Conservation (phyloP, 2,329 filamentous ascomycete genomes). For the Colletotrichum nymphaeae region DNA sequence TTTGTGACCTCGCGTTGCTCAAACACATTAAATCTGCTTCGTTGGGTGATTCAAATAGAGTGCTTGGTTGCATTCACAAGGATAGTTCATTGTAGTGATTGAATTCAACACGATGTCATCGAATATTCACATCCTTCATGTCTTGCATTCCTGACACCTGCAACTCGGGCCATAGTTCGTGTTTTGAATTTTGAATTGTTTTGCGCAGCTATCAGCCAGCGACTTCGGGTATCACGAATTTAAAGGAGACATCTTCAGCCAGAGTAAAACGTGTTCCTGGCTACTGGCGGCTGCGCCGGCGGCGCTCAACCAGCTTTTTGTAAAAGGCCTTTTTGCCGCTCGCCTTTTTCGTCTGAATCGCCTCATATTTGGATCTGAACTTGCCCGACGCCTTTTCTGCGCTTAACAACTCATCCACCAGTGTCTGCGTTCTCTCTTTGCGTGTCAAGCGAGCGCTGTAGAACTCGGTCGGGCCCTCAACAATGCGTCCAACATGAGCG, state of each 20-base stretch:
- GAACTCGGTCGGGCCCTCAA: constrained; percentile 90
- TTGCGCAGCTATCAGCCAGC: neutral
- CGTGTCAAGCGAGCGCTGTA: constrained; percentile 84
- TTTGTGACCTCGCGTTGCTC: neutral
- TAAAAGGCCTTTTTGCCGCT: constrained; percentile 93
- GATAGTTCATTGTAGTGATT: neutral
- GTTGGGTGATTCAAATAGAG: neutral
- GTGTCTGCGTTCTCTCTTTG: constrained; percentile 87
- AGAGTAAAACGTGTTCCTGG: neutral
- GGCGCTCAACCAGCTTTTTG: constrained; percentile 74
- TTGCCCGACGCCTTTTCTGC: constrained; percentile 73
- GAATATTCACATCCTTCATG: neutral
- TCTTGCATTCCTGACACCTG: neutral
- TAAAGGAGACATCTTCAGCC: neutral
- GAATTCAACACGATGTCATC: neutral
- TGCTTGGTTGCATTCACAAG: neutral
- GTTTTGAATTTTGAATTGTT: neutral
- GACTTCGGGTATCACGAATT: neutral
- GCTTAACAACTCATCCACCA: constrained; percentile 86
- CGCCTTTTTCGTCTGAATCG: constrained; percentile 84
- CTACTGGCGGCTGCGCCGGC: constrained; percentile 40
- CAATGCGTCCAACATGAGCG: constrained; percentile 88
- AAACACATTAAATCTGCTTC: neutral
- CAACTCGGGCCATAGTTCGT: no score
- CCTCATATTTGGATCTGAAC: constrained; percentile 88